Percentiles rank a stretch among this genome's conserved stretches.
phyloP scores from a whole-genome alignment of 345 rosid species.

The Gossypium anomalum region DNA sequence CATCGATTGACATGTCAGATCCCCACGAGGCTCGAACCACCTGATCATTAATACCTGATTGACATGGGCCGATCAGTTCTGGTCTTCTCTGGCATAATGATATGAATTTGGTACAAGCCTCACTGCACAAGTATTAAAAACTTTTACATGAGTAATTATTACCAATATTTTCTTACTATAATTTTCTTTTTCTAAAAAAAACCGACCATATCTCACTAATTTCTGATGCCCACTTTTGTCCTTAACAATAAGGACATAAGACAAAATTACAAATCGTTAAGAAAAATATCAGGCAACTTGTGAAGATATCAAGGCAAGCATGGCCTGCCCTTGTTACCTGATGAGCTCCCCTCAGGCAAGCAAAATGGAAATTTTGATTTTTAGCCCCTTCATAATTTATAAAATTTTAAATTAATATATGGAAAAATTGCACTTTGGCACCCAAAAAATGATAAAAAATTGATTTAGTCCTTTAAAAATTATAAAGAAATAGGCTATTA shows the following conservation, averaged over 20 bases:
- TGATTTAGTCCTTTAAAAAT: no score
- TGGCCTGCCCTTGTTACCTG: background rate
- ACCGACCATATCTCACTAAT: background rate
- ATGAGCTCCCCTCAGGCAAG: background rate
- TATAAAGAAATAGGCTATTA: no score
- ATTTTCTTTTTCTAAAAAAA: background rate
- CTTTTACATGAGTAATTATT: slow-evolving; percentile 17
- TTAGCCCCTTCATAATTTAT: no score
- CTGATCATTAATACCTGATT: slow-evolving; percentile 50
- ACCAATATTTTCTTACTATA: background rate
- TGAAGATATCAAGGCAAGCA: background rate
- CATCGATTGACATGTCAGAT: slow-evolving; percentile 96
- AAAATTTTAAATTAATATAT: no score
- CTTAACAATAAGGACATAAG: background rate
- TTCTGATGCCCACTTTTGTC: background rate
- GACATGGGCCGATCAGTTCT: slow-evolving; percentile 60
- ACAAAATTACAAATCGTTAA: background rate
- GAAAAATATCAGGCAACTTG: slow-evolving; percentile 9
- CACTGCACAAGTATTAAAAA: slow-evolving; percentile 47
- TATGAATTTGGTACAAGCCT: slow-evolving; percentile 72
- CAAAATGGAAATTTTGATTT: no score
- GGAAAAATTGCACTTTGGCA: no score
- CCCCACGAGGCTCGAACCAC: slow-evolving; percentile 71
- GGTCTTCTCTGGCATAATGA: slow-evolving; percentile 76
- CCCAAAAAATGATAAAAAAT: no score